Conservation (phyloP, 2,329 filamentous ascomycete species). For the Allantophomopsis cytisporea region DNA sequence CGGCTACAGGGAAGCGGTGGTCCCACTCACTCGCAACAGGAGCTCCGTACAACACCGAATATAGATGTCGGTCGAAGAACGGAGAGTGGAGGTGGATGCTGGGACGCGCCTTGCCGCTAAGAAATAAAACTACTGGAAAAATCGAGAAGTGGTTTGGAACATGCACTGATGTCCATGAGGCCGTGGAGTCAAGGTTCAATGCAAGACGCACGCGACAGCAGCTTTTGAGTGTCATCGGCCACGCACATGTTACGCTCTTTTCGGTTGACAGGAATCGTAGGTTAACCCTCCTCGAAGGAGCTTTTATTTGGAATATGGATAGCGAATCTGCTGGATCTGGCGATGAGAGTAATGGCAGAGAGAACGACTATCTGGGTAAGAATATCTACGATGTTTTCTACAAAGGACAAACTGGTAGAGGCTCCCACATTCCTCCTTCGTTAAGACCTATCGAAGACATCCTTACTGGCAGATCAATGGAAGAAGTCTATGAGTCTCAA, state of each 20-base stretch:
- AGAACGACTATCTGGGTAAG: constrained; percentile 33
- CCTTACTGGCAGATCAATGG: constrained; percentile 41
- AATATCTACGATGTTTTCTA: constrained; percentile 53
- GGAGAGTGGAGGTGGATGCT: constrained; percentile 73
- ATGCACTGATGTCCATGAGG: constrained; percentile 67
- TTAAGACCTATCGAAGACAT: constrained; percentile 49
- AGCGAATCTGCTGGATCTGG: constrained; percentile 14
- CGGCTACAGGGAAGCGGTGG: constrained; percentile 42
- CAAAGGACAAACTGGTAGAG: constrained; percentile 5
- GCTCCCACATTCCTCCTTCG: constrained; percentile 24
- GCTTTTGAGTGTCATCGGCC: constrained; percentile 58
- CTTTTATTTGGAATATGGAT: constrained; percentile 35
- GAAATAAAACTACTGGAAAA: constrained; percentile 47
- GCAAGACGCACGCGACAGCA: constrained; percentile 57
- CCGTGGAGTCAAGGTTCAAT: constrained; percentile 52
- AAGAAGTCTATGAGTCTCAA: constrained; percentile 46
- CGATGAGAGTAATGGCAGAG: constrained; percentile 18
- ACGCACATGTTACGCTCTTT: constrained; percentile 66
- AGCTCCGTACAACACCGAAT: constrained; percentile 56
- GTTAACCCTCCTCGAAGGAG: constrained; percentile 59
- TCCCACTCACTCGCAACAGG: constrained; percentile 49
- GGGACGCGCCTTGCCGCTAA: constrained; percentile 55
- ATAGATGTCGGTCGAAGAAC: constrained; percentile 50
- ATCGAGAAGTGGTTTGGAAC: constrained; percentile 75
- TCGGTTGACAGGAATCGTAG: constrained; percentile 48